Evolutionary conservation across 345 rosid species (phyloP), one percentile per base, ranked within the genome.

Genomic region (Eucalyptus dawsonii): DNA sequence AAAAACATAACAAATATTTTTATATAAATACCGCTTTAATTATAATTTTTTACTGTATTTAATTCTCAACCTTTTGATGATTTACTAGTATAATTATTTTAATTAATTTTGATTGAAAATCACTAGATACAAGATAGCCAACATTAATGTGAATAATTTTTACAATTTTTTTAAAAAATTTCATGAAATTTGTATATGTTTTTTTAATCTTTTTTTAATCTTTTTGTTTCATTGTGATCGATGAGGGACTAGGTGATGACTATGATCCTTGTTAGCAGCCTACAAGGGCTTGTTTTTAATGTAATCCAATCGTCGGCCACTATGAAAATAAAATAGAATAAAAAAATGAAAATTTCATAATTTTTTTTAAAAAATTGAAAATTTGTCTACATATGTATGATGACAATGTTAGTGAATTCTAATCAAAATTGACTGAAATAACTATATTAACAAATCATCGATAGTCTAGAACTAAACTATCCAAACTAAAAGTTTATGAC

Each of bases 51-150:
- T 76, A 17, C 10, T 19, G 10, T 72, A 34, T 19, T 37, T 6
- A 37, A 9, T 10, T 2, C 3, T 72, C 6, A 10, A 19, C 2
- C 0, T 37, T 72, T 9, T 16, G 3, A 37, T 1, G 4, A 76
- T 76, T 37, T 76, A 14, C 3, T 8, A n/a, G 1, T 65, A 8
- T n/a, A 65, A 14, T n/a, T n/a, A 14, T n/a, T 65, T 1, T 4
- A 2, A 3, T 4, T 31, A 14, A 7, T 65, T 65, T 65, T 65
- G 3, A 8, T 4, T 15, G 0, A 2, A 65, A 29, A n/a, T n/a
- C 2, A n/a, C 2, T 8, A 0, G 15, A 6, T 11, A 40, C 3
- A 3, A 0, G 9, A 40, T 7, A 2, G 3, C 1, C 3, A 1
- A 0, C 1, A 5, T 1, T 21, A 1, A 76, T 7, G 2, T 21